These are phyloP conservation scores for Diddensiella transvaalensis DNA, from an alignment of 805 yeast species.

Conservation along the genomic window DNA sequence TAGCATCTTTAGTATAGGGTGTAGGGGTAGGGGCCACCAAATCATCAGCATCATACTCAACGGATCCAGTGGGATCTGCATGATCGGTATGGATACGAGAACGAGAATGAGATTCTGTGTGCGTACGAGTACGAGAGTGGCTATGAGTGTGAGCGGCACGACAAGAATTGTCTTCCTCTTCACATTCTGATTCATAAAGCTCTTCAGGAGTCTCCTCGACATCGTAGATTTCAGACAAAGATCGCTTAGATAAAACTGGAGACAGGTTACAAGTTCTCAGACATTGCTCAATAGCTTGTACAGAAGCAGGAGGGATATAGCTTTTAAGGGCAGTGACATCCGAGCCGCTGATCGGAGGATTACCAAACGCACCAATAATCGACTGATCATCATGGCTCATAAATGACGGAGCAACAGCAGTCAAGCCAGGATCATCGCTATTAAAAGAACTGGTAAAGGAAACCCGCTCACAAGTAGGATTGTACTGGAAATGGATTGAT, in stretches of 20 bases:
- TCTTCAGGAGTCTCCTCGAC: not conserved
- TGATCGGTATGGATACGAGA: not conserved
- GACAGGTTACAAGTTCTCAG: slow-evolving; percentile 1
- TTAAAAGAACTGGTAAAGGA: slow-evolving; percentile 17
- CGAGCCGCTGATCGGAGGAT: slow-evolving; percentile 7
- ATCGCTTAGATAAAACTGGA: slow-evolving; percentile 1
- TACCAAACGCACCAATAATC: slow-evolving; percentile 12
- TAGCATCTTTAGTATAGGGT: not conserved
- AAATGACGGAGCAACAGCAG: slow-evolving; percentile 12
- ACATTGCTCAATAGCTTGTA: slow-evolving; percentile 9
- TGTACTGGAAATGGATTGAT: slow-evolving; percentile 21
- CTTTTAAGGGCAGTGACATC: slow-evolving; percentile 5
- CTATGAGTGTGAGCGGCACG: too few relatives aligned
- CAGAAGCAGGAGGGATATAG: slow-evolving; percentile 3
- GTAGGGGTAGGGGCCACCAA: not conserved
- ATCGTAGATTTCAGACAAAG: slow-evolving; percentile 4
- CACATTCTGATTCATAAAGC: not conserved
- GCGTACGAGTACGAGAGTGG: too few relatives aligned
- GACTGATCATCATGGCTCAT: slow-evolving; percentile 4
- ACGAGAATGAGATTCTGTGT: not conserved
- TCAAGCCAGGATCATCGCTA: slow-evolving; percentile 24
- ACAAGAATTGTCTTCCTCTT: not conserved
- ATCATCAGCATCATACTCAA: not conserved
- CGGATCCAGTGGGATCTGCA: not conserved
- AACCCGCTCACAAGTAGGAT: slow-evolving; percentile 22